These are phyloP conservation scores for Hypericum androsaemum DNA, from an alignment of 345 rosid genomes.

Conservation along the genomic window DNA sequence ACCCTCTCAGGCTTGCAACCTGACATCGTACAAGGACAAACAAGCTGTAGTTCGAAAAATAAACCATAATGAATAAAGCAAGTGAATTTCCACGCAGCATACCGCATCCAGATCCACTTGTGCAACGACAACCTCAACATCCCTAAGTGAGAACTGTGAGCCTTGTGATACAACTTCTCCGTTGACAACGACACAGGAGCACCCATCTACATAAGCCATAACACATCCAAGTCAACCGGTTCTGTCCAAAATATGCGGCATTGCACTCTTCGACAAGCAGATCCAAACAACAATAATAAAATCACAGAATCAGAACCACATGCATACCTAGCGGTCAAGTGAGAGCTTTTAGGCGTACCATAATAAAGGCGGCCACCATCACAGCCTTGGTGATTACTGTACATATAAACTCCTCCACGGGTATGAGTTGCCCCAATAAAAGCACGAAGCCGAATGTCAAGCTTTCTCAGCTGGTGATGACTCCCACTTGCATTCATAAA, in stretches of 20 bases:
- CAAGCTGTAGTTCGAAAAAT: background rate
- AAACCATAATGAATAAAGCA: background rate
- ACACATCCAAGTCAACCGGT: conserved; percentile 5
- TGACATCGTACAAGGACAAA: conserved; percentile 22
- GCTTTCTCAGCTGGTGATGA: conserved; percentile 80
- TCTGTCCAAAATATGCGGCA: no score
- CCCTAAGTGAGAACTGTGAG: conserved; percentile 85
- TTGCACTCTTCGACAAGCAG: background rate
- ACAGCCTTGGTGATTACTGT: conserved; percentile 97
- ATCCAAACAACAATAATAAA: background rate
- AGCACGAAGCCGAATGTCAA: conserved; percentile 62
- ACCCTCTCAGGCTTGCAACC: conserved; percentile 90
- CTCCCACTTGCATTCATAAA: conserved; percentile 99
- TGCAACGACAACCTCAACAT: conserved; percentile 79
- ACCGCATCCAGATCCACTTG: conserved; percentile 95
- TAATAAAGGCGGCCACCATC: conserved; percentile 92
- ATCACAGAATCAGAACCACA: no score
- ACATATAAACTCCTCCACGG: conserved; percentile 93
- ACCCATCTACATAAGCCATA: conserved; percentile 48
- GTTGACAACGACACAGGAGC: conserved; percentile 70
- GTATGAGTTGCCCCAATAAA: conserved; percentile 70
- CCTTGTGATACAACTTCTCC: conserved; percentile 85
- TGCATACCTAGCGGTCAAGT: background rate
- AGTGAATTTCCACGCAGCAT: conserved; percentile 12
- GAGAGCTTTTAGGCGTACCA: conserved; percentile 30